Evolutionary conservation across 306 rosid species (phyloP).

Genomic region (Vigna trinervia): DNA sequence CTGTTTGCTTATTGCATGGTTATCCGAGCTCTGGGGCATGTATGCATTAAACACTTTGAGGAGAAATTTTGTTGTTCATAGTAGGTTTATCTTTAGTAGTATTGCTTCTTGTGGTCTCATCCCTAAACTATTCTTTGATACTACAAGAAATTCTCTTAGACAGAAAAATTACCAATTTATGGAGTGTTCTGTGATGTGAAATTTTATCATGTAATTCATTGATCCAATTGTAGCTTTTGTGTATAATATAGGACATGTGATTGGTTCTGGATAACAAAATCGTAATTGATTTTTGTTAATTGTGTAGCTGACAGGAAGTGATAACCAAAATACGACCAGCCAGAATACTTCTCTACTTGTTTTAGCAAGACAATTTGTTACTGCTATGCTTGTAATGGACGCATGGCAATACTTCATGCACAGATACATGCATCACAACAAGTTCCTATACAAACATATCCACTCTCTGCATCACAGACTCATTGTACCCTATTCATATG

Average conservation of each 20-base stretch:
- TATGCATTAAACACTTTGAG: not conserved
- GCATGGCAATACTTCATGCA: slow-evolving; percentile 99
- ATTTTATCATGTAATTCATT: not conserved
- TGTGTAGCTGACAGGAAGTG: slow-evolving; percentile 74
- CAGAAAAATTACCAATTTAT: not conserved
- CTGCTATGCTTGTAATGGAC: slow-evolving; percentile 90
- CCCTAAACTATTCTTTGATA: not conserved
- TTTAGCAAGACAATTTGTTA: slow-evolving; percentile 70
- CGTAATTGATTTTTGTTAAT: slow-evolving; percentile 33
- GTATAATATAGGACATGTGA: not conserved
- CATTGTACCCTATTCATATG: slow-evolving; percentile 88
- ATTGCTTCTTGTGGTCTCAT: not conserved
- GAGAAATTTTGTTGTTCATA: not conserved
- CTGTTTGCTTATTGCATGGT: not conserved
- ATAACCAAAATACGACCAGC: slow-evolving; percentile 45
- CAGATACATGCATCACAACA: slow-evolving; percentile 96
- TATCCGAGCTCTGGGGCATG: not conserved
- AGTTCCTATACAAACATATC: slow-evolving; percentile 90
- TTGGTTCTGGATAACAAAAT: slow-evolving; percentile 33
- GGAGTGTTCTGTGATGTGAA: slow-evolving; percentile 24
- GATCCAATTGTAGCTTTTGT: slow-evolving; percentile 7
- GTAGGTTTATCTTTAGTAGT: not conserved
- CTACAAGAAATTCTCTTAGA: not conserved
- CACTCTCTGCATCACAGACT: slow-evolving; percentile 95
- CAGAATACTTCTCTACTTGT: slow-evolving; percentile 57